A percentile compares a stretch with the other conserved stretches of the same genome.
phyloP scores from a whole-genome alignment of 2,329 filamentous ascomycete species.

The Beauveria sp. region DNA sequence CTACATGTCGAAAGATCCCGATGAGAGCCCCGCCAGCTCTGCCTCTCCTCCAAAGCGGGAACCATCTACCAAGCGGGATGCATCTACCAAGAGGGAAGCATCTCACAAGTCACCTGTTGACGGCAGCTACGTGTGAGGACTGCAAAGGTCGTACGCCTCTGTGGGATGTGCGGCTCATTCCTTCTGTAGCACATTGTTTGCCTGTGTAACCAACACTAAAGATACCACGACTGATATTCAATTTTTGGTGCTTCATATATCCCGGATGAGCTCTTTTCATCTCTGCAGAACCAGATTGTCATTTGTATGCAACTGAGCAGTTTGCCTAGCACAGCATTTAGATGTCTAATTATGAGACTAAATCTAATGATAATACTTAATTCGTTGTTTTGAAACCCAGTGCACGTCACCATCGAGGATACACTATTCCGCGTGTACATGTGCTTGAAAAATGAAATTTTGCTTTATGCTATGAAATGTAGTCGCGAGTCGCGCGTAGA shows the following conservation, averaged over 20 bases:
- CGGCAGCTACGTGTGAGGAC: neutral
- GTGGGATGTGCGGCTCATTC: neutral
- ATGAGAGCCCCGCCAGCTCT: slow-evolving; percentile 14
- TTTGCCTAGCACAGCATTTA: slow-evolving; percentile 1
- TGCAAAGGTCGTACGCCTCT: neutral
- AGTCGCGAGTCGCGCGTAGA: slow-evolving; percentile 4
- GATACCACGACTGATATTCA: neutral
- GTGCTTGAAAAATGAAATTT: neutral
- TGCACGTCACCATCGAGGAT: neutral
- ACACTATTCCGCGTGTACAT: neutral
- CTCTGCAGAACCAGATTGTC: neutral
- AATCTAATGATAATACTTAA: neutral
- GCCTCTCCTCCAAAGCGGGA: slow-evolving; percentile 13
- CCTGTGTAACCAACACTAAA: neutral
- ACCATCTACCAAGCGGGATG: neutral
- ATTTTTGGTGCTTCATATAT: neutral
- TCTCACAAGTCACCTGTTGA: slow-evolving; percentile 4
- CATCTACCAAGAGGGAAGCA: slow-evolving; percentile 1
- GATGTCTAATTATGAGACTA: slow-evolving; percentile 1
- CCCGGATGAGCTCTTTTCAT: neutral
- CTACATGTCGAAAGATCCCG: slow-evolving; percentile 9
- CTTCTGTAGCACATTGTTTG: neutral
- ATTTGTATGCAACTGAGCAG: neutral
- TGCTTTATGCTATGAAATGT: slow-evolving; percentile 10
- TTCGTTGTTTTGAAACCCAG: neutral